These are phyloP conservation scores for Daldinia childiae DNA, from an alignment of 495 filamentous ascomycete species.

Conservation along the genomic window DNA sequence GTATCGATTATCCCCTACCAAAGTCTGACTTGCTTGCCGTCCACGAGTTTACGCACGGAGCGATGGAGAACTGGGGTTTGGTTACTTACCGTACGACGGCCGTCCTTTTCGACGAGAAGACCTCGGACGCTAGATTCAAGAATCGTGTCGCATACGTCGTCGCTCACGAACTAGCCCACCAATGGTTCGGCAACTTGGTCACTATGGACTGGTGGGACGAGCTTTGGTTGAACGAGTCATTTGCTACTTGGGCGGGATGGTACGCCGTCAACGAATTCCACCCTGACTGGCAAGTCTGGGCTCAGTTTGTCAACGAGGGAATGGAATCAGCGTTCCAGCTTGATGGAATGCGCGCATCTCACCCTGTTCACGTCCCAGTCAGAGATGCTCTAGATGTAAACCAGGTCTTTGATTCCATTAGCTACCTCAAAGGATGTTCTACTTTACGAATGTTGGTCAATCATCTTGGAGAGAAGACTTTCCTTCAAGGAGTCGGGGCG, in stretches of 20 bases:
- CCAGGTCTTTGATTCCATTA: constrained; percentile 95
- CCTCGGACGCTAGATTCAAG: constrained; percentile 85
- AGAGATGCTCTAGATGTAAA: constrained; percentile 90
- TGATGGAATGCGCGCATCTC: constrained; percentile 87
- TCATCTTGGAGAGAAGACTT: constrained; percentile 84
- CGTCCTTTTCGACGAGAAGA: constrained; percentile 90
- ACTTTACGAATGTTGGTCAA: constrained; percentile 93
- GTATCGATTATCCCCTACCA: constrained; percentile 93
- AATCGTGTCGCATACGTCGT: constrained; percentile 95
- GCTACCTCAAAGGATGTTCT: constrained; percentile 94
- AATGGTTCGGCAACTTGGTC: constrained; percentile 98
- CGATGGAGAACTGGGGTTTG: constrained; percentile 90
- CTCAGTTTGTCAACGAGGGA: constrained; percentile 91
- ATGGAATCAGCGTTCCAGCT: constrained; percentile 90
- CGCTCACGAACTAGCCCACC: constrained; percentile 93
- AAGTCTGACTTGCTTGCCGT: constrained; percentile 96
- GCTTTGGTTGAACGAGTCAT: constrained; percentile 96
- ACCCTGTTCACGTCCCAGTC: constrained; percentile 94
- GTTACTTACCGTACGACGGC: constrained; percentile 95
- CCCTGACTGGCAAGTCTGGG: constrained; percentile 95
- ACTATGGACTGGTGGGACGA: constrained; percentile 94
- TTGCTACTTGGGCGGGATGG: constrained; percentile 99
- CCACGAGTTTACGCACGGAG: constrained; percentile 80
- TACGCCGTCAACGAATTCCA: constrained; percentile 89
- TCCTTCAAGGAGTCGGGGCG: constrained; percentile 85